These are phyloP conservation scores for Xylaria digitata DNA, from an alignment of 2,329 filamentous ascomycete species.

Conservation along the genomic window DNA sequence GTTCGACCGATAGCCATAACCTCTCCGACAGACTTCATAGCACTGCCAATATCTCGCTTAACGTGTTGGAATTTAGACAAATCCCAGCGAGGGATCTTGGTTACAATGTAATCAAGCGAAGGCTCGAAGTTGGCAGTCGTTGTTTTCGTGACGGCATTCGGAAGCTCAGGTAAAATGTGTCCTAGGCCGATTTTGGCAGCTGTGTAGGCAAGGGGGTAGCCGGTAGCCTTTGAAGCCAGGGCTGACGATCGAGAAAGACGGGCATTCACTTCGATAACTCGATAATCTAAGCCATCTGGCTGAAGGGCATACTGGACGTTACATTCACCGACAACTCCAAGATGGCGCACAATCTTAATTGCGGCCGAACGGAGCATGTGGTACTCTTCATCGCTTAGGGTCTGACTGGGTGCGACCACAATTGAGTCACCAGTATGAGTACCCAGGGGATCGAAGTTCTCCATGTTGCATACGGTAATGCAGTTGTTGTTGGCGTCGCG, in stretches of 20 bases:
- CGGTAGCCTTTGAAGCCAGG: conserved; percentile 96
- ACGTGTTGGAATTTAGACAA: conserved; percentile 99
- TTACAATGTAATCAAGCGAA: conserved; percentile 96
- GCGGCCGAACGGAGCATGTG: conserved; percentile 98
- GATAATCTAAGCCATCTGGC: conserved; percentile 96
- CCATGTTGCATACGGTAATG: conserved; percentile 99
- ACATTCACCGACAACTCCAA: conserved; percentile 97
- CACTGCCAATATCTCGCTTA: conserved; percentile 94
- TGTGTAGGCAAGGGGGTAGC: conserved; percentile 96
- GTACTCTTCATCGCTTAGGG: conserved; percentile 97
- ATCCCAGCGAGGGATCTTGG: conserved; percentile 99
- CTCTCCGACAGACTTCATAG: conserved; percentile 99
- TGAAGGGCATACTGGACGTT: conserved; percentile 98
- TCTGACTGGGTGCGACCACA: conserved; percentile 96
- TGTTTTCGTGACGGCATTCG: conserved; percentile 97
- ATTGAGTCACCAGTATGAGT: conserved; percentile 99
- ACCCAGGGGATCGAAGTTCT: conserved; percentile 97
- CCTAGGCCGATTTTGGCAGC: conserved; percentile 98
- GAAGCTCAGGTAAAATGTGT: conserved; percentile 92
- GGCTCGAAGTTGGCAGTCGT: conserved; percentile 99
- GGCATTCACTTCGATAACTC: conserved; percentile 98
- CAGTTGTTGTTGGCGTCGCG: conserved; percentile 98
- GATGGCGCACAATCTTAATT: conserved; percentile 97
- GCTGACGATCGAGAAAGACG: conserved; percentile 97
- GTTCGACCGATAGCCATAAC: conserved; percentile 99